phyloP scores from a whole-genome alignment of 108 stramenopile species.

The Cyclotella atomus region DNA sequence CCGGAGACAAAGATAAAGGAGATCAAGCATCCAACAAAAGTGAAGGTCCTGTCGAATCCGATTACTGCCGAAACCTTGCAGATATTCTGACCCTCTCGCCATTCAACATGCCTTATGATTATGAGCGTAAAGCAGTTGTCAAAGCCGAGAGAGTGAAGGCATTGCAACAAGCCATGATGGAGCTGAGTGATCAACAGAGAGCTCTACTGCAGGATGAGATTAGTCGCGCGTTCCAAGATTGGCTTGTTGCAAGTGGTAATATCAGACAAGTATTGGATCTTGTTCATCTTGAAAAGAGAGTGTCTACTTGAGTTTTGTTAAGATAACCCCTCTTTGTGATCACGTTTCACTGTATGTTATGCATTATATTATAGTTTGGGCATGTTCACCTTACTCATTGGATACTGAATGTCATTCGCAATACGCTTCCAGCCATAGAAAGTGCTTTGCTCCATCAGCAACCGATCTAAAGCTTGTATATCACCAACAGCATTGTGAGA shows the following conservation, averaged over 20 bases:
- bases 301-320: too few species aligned
- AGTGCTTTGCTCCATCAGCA: conserved; percentile 14
- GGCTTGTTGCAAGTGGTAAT: conserved; percentile 92
- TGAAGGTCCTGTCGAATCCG: conserved; percentile 56
- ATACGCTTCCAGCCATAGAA: conserved; percentile 35
- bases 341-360: too few species aligned
- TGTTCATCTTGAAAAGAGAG: conserved; percentile 78
- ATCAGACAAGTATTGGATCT: conserved; percentile 92
- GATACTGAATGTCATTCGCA: conserved; percentile 23
- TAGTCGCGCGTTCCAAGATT: conserved; percentile 86
- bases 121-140: conserved; percentile 71
- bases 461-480: conserved; percentile 39
- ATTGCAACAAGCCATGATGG: conserved; percentile 74
- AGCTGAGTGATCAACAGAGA: conserved; percentile 70
- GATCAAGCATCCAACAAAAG: conserved; percentile 18
- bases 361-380: too few species aligned
- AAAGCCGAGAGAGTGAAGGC: conserved; percentile 79
- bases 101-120: conserved; percentile 85
- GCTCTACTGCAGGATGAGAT: conserved; percentile 77
- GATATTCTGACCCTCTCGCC: conserved; percentile 82
- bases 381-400: conserved; percentile 10
- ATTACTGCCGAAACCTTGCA: conserved; percentile 79
- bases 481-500: conserved; percentile 49
- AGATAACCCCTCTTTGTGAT: too few species aligned
- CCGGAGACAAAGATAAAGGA: conserved; percentile 39